Base-by-base conservation (phyloP, 2,329 filamentous ascomycete genomes). In the Colletotrichum lentis region DNA sequence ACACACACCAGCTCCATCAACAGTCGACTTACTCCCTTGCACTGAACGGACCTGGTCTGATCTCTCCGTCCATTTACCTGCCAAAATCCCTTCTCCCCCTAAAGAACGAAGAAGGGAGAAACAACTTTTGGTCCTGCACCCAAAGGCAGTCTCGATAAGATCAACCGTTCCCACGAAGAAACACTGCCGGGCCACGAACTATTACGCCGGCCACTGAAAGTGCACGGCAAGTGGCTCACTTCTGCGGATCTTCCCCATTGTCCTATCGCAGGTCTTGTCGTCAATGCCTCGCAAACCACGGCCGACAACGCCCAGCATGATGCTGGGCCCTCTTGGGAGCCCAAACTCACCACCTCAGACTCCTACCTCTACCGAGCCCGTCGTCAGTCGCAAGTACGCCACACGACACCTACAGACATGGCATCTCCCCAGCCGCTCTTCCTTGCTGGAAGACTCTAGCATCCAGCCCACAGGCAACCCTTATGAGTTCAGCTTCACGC, bases 271-370 rank as follows among this genome's bases (percentile, higher is more conserved):
- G 27, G 20, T 22, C 44, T 53, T 41, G 60, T 53, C 55, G 49
- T 71, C 60, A 57, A 79, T 79, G 78, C 67, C 73, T 46, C 72
- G 73, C 69, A 76, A 72, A 66, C 81, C 78, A 74, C 79, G 79
- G 71, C 79, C 80, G 63, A 75, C 79, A 47, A 82, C 81, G 69
- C 81, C 81, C 62, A 79, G 80, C 67, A 77, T 82, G 72, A 78
- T 79, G 70, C 71, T 77, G 64, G 72, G 70, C 64, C 74, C 74
- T 65, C 75, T 77, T 14, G 62, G 71, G 71, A 77, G 80, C 64
- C 82, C 81, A 61, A 80, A 82, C 64, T 84, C 83, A 72, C 83
- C 82, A 70, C 82, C 82, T 47, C 80, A 82, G 57, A 84, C 82
- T 47, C 83, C 82, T 59, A 82, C 80, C 47, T 76, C 77, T 43